Evolutionary conservation across 305 asterid species (phyloP).

Genomic region (Fraxinus albicans): DNA sequence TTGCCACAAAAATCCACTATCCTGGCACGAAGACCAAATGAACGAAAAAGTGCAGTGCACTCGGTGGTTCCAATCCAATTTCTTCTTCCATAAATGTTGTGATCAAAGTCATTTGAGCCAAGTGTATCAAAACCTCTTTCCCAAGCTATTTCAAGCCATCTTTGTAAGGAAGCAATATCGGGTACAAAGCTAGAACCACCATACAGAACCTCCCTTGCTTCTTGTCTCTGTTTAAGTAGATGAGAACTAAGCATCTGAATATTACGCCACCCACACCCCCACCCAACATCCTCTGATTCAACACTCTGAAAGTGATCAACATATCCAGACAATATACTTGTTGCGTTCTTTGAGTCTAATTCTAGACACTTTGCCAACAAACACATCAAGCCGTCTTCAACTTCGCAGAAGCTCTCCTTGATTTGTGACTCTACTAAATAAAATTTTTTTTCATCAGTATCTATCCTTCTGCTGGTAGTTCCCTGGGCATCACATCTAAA

Average conservation of each 20-base stretch:
- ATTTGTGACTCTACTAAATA: conserved; percentile 40
- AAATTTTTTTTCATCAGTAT: conserved; percentile 27
- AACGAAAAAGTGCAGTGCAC: conserved; percentile 83
- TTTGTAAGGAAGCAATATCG: conserved; percentile 65
- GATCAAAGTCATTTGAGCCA: conserved; percentile 66
- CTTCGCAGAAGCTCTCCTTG: conserved; percentile 41
- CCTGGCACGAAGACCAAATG: conserved; percentile 81
- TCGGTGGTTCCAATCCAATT: conserved; percentile 91
- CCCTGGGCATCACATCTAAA: conserved; percentile 24
- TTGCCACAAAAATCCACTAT: conserved; percentile 68
- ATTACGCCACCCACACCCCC: conserved; percentile 99
- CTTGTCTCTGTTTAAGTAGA: conserved; percentile 61
- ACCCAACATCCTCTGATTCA: conserved; percentile 59
- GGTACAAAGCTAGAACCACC: conserved; percentile 87
- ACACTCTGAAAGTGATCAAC: conserved; percentile 77
- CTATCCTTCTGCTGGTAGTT: conserved; percentile 24
- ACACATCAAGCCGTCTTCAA: conserved; percentile 54
- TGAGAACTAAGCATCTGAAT: conserved; percentile 93
- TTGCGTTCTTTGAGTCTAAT: conserved; percentile 46
- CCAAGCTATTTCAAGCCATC: conserved; percentile 93
- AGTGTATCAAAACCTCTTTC: conserved; percentile 64
- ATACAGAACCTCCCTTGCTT: conserved; percentile 54
- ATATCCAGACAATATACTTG: conserved; percentile 56
- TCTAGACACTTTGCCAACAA: conserved; percentile 64
- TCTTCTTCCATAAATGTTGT: conserved; percentile 58